Evolutionary conservation across 345 rosid genomes (phyloP).

Genomic region (Dimocarpus longan): DNA sequence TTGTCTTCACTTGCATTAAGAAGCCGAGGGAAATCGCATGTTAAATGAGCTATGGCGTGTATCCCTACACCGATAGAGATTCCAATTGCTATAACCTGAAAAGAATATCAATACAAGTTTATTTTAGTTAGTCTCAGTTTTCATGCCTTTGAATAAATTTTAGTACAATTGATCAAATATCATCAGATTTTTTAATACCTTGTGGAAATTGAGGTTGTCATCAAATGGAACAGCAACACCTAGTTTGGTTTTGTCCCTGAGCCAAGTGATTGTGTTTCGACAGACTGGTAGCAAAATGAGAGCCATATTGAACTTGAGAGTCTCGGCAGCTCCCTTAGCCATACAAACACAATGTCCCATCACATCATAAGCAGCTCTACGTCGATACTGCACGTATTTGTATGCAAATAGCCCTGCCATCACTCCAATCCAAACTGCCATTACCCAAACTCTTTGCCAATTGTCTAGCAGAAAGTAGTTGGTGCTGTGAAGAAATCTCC

Average conservation of each 20-base stretch:
- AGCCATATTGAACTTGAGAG: constrained; percentile 75
- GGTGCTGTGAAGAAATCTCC: constrained; percentile 38
- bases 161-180: background rate
- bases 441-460: constrained; percentile 80
- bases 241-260: constrained; percentile 66
- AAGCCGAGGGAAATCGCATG: constrained; percentile 73
- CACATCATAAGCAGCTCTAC: constrained; percentile 56
- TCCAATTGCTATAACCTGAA: constrained; percentile 67
- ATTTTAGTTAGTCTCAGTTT: background rate
- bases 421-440: constrained; percentile 55
- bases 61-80: constrained; percentile 61
- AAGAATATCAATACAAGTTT: background rate
- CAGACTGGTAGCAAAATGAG: constrained; percentile 74
- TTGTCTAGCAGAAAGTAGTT: constrained; percentile 66
- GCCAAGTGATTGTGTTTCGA: constrained; percentile 81
- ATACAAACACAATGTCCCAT: constrained; percentile 70
- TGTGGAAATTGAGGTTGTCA: constrained; percentile 85
- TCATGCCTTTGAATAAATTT: background rate
- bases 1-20: constrained; percentile 52
- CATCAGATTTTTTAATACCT: constrained; percentile 39
- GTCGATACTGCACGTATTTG: constrained; percentile 55
- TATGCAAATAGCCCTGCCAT: constrained; percentile 65
- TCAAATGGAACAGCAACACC: constrained; percentile 81
- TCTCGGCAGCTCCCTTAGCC: constrained; percentile 88
- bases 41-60: constrained; percentile 60